These are phyloP conservation scores for Rhododendron molle DNA, from an alignment of 148 eudicot genomes.

Conservation along the genomic window DNA sequence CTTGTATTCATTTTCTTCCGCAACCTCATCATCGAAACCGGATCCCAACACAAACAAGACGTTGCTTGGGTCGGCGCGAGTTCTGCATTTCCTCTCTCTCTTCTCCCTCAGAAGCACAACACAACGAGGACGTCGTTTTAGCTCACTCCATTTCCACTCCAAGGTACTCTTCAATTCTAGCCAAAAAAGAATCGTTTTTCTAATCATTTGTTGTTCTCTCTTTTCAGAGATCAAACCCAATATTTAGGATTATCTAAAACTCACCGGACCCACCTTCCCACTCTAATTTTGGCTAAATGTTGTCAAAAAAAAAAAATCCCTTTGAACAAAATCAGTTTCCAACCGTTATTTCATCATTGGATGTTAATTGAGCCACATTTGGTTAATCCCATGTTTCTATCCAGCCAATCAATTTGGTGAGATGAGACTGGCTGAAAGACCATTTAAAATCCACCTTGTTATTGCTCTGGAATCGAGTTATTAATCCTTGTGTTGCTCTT, in stretches of 20 bases:
- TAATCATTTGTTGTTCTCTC: not conserved
- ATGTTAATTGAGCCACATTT: not conserved
- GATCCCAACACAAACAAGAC: not conserved
- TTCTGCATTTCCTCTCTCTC: constrained; percentile 54
- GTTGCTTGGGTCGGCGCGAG: constrained; percentile 53
- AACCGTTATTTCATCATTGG: not conserved
- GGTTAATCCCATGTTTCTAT: not conserved
- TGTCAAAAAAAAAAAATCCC: not conserved
- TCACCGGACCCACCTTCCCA: not conserved
- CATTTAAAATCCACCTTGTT: not conserved
- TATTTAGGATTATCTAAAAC: not conserved
- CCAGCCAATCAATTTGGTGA: not conserved
- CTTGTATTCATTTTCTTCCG: constrained; percentile 12
- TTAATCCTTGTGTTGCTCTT: not conserved
- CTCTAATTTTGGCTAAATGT: not conserved
- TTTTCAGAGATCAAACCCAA: not conserved
- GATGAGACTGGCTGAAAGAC: not conserved
- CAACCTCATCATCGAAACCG: not conserved
- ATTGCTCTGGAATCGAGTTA: not conserved
- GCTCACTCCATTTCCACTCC: constrained; percentile 19
- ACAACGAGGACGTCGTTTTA: constrained; percentile 8
- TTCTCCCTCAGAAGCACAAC: not conserved
- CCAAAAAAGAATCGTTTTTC: no score
- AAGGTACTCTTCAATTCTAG: constrained; percentile 15
- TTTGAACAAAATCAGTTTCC: not conserved